phyloP scores from a whole-genome alignment of 192 early-diverging fungal genomes.

The Coemansia sp. region DNA sequence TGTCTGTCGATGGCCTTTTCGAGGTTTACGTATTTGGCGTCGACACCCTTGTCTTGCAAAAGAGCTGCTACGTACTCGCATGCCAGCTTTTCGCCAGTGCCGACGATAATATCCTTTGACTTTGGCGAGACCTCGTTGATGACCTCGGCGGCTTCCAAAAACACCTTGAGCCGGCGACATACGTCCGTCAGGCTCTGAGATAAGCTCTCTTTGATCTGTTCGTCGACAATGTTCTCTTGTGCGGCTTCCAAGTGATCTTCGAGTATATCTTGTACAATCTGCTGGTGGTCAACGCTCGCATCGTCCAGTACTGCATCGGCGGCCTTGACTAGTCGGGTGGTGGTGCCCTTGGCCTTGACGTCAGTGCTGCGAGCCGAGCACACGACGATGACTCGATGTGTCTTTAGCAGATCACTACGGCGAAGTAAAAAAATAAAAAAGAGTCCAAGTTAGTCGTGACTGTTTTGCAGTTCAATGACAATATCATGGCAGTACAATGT shows the following conservation, averaged over 20 bases:
- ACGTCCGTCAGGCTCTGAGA: constrained; percentile 70
- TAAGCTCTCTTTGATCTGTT: constrained; percentile 57
- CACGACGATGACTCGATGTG: constrained; percentile 84
- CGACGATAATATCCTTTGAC: constrained; percentile 93
- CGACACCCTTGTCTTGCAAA: constrained; percentile 74
- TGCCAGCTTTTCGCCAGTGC: constrained; percentile 91
- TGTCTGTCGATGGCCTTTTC: constrained; percentile 80
- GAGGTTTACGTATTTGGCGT: constrained; percentile 83
- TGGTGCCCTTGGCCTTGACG: constrained; percentile 88
- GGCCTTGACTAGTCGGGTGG: constrained; percentile 64
- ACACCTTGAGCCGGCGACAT: constrained; percentile 75
- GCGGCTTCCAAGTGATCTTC: constrained; percentile 77
- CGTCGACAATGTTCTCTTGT: constrained; percentile 56
- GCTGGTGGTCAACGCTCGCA: constrained; percentile 56
- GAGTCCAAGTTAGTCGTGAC: neutral
- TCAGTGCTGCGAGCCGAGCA: constrained; percentile 93
- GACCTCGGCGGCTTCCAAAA: constrained; percentile 91
- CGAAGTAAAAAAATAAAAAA: neutral
- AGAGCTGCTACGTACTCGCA: constrained; percentile 86
- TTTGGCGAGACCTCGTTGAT: constrained; percentile 97
- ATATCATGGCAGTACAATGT: neutral
- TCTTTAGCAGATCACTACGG: constrained; percentile 67
- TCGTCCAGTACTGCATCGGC: constrained; percentile 49
- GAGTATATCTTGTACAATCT: constrained; percentile 82
- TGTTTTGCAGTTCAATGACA: neutral